These are phyloP conservation scores for Cantharellus anzutake DNA, from an alignment of 768 basidiomycete species.

Conservation along the genomic window DNA sequence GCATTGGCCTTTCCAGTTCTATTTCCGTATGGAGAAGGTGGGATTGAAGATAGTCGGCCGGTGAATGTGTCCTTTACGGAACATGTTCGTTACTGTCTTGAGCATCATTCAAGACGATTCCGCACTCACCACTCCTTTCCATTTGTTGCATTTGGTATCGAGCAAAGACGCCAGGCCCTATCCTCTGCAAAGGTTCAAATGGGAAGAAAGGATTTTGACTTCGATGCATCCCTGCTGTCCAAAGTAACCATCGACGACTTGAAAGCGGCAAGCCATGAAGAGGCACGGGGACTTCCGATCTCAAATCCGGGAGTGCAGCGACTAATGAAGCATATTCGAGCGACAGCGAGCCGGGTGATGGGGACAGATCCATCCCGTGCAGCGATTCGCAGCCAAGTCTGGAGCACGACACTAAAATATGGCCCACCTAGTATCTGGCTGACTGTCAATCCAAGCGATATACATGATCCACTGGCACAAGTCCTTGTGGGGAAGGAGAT, in stretches of 20 bases:
- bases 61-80: not conserved
- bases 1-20: conserved; percentile 10
- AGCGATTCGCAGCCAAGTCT: not conserved
- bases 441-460: conserved; percentile 17
- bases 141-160: conserved; percentile 2
- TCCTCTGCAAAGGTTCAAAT: conserved; percentile 20
- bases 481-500: conserved; percentile 26
- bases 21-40: conserved; percentile 11
- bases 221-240: conserved; percentile 5
- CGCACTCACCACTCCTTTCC: conserved; percentile 1
- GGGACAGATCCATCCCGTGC: not conserved
- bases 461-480: conserved; percentile 27
- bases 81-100: not conserved
- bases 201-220: conserved; percentile 11
- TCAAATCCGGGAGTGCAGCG: not conserved
- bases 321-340: not conserved
- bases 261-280: not conserved
- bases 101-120: not conserved
- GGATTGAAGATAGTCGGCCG: conserved; percentile 6
- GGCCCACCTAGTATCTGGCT: not conserved
- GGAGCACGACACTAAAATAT: not conserved
- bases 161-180: not conserved
- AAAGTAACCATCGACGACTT: not conserved
- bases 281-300: not conserved
- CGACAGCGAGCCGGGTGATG: not conserved